Percentiles rank a stretch among this genome's conserved stretches.
Conservation (phyloP, 306 rosid species). For the Dicorynia guianensis region DNA sequence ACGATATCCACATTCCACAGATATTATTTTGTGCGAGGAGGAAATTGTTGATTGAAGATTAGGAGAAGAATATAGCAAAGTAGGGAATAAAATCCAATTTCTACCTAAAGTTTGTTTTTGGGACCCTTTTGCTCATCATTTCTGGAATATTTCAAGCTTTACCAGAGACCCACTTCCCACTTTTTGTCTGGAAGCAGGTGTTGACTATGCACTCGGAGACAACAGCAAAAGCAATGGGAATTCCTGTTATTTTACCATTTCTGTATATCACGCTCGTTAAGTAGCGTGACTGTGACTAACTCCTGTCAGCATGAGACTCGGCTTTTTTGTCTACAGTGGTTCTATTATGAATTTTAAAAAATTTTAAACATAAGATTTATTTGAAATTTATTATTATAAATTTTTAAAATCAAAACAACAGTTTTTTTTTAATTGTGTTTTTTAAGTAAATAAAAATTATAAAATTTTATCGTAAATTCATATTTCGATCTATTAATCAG, state of each 20-base stretch:
- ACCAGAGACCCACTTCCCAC: constrained; percentile 58
- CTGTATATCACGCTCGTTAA: background rate
- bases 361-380: no score
- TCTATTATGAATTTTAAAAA: no score
- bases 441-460: no score
- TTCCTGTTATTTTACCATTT: constrained; percentile 39
- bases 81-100: constrained; percentile 37
- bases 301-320: no score
- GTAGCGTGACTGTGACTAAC: background rate
- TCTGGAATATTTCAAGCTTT: constrained; percentile 62
- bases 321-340: no score
- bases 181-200: constrained; percentile 83
- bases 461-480: no score
- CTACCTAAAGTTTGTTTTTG: constrained; percentile 47
- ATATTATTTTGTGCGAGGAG: background rate
- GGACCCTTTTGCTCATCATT: constrained; percentile 62
- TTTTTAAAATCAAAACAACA: no score
- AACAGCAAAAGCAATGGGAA: constrained; percentile 40
- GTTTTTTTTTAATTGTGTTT: no score
- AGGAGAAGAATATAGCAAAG: constrained; percentile 4
- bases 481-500: no score
- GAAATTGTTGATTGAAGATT: constrained; percentile 5
- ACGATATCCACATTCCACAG: background rate
- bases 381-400: no score
- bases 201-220: constrained; percentile 65